Percentiles rank a stretch among this genome's conserved stretches.
Evolutionary conservation across 192 early-diverging fungal species (phyloP).

Genomic region (Coemansia sp.): DNA sequence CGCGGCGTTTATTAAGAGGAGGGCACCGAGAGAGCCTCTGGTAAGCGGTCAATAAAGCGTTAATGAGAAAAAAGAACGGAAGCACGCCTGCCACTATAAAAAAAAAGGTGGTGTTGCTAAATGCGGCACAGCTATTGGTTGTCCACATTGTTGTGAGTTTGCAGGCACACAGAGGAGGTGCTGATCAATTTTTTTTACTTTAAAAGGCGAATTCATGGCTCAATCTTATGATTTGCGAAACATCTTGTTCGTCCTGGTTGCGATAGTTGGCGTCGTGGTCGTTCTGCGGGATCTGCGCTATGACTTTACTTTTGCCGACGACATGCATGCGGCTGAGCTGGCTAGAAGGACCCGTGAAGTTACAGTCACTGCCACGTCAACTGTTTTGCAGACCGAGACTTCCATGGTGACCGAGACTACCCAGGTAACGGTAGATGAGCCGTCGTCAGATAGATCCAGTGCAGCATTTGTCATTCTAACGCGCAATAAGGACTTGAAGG

Average conservation of each 20-base stretch:
- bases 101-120: slow-evolving; percentile 6
- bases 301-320: slow-evolving; percentile 38
- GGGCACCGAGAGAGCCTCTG: neutral
- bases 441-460: slow-evolving; percentile 46
- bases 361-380: slow-evolving; percentile 22
- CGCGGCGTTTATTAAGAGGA: too few relatives aligned
- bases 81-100: neutral
- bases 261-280: slow-evolving; percentile 22
- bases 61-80: slow-evolving; percentile 3
- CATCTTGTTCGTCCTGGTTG: slow-evolving; percentile 29
- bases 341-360: slow-evolving; percentile 23
- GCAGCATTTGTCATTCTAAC: slow-evolving; percentile 72
- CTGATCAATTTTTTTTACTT: too few relatives aligned
- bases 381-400: slow-evolving; percentile 14
- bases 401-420: slow-evolving; percentile 19
- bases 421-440: slow-evolving; percentile 45
- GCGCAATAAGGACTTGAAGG: slow-evolving; percentile 68
- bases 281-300: slow-evolving; percentile 44
- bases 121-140: slow-evolving; percentile 4
- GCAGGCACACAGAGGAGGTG: too few relatives aligned
- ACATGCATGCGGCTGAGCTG: slow-evolving; percentile 36
- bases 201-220: slow-evolving; percentile 12
- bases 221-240: slow-evolving; percentile 23
- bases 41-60: slow-evolving; percentile 1
- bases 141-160: neutral